phyloP scores from a whole-genome alignment of 176 grass and related monocot species.

The Zoysia pacifica region DNA sequence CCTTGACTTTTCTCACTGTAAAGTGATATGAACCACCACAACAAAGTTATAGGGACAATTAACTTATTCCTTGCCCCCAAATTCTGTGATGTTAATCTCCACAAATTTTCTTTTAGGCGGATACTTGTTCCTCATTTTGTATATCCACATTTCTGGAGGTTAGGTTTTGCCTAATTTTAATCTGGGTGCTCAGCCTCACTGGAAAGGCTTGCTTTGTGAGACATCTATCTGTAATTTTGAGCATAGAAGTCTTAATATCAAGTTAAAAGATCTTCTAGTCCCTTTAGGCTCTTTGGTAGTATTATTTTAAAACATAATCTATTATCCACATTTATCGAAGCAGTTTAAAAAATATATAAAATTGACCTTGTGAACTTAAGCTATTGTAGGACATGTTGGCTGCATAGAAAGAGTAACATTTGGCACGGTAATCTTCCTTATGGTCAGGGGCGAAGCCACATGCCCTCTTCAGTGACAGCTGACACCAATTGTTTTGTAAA shows the following conservation, averaged over 20 bases:
- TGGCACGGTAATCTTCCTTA: too few relatives aligned
- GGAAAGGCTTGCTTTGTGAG: neutral
- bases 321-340: too few relatives aligned
- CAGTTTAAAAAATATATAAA: too few relatives aligned
- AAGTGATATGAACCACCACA: constrained; percentile 8
- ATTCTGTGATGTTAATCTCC: constrained; percentile 19
- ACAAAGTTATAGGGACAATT: constrained; percentile 10
- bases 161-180: neutral
- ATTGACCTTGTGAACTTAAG: too few relatives aligned
- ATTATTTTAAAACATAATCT: too few relatives aligned
- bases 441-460: too few relatives aligned
- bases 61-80: neutral
- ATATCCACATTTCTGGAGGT: constrained; percentile 4
- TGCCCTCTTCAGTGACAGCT: too few relatives aligned
- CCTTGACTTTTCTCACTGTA: constrained; percentile 5
- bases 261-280: neutral
- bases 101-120: neutral
- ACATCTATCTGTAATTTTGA: neutral
- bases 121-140: neutral
- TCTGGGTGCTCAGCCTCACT: neutral
- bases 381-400: too few relatives aligned
- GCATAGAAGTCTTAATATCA: constrained; percentile 1
- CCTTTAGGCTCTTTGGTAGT: neutral
- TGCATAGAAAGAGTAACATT: too few relatives aligned
- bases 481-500: too few relatives aligned